phyloP scores from a whole-genome alignment of 164 flowering plant species.

The Vitis riparia region DNA sequence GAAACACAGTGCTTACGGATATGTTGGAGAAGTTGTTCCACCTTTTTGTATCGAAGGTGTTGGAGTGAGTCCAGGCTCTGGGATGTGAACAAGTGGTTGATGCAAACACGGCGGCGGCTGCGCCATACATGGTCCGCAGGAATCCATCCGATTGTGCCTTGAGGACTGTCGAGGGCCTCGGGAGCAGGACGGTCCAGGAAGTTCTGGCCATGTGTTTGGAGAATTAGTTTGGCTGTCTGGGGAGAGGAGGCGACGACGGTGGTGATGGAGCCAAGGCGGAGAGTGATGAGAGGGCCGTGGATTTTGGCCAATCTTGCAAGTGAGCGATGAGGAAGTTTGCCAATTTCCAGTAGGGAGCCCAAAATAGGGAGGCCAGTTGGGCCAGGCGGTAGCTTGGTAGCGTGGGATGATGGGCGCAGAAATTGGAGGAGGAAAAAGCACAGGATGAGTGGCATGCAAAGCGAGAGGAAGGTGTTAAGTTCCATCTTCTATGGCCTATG shows the following conservation, averaged over 20 bases:
- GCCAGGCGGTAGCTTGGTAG: conserved; percentile 23
- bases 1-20: neutral
- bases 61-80: conserved; percentile 26
- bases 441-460: neutral
- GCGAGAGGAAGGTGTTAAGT: neutral
- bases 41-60: conserved; percentile 5
- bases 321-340: conserved; percentile 20
- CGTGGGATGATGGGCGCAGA: neutral
- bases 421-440: neutral
- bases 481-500: too few species aligned
- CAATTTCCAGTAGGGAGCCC: conserved; percentile 26
- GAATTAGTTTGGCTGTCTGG: conserved; percentile 23
- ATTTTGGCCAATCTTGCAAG: conserved; percentile 13
- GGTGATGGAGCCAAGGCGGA: conserved; percentile 26
- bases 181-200: conserved; percentile 26
- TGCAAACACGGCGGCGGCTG: conserved; percentile 22
- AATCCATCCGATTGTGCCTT: conserved; percentile 24
- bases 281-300: conserved; percentile 29
- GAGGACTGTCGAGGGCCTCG: conserved; percentile 13
- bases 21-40: conserved; percentile 14
- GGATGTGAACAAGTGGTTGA: conserved; percentile 14
- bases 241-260: conserved; percentile 27
- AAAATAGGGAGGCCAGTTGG: conserved; percentile 28
- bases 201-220: conserved; percentile 20
- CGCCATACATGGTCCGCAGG: conserved; percentile 25